A percentile compares a stretch with the other conserved stretches of the same genome.
These are phyloP conservation scores for Monosporascus sp. DNA, from an alignment of 2,329 filamentous ascomycete genomes.

Conservation along the genomic window DNA sequence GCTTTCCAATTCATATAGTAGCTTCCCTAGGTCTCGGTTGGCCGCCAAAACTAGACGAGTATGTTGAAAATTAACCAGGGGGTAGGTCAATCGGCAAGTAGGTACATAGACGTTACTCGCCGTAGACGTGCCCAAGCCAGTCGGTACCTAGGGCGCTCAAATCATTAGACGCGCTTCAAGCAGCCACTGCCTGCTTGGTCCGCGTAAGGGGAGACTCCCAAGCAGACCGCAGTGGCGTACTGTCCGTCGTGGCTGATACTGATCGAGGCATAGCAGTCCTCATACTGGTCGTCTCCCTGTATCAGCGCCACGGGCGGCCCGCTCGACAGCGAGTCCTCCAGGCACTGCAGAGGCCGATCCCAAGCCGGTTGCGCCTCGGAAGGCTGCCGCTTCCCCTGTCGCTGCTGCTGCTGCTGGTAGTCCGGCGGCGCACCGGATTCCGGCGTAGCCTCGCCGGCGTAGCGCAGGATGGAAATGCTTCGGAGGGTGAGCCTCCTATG, in stretches of 20 bases:
- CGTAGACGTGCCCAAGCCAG: too few species aligned
- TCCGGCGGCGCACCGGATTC: constrained; percentile 10
- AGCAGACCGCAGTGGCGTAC: constrained; percentile 68
- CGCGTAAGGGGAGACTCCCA: constrained; percentile 34
- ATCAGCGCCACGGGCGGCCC: constrained; percentile 43
- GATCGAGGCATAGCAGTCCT: constrained; percentile 55
- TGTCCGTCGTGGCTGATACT: constrained; percentile 86
- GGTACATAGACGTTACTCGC: background rate
- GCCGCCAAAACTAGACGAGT: too few species aligned
- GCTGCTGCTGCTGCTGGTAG: constrained; percentile 3
- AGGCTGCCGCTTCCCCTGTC: too few species aligned
- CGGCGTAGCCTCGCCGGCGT: background rate
- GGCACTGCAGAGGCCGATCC: too few species aligned
- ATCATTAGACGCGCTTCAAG: too few species aligned
- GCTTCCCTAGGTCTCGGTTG: too few species aligned
- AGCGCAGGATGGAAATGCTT: constrained; percentile 44
- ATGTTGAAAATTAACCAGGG: too few species aligned
- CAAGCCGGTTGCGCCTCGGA: too few species aligned
- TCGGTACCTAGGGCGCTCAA: background rate
- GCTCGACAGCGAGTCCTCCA: constrained; percentile 17
- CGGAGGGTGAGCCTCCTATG: constrained; percentile 56
- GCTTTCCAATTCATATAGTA: too few species aligned
- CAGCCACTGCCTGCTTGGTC: background rate
- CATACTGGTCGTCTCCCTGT: constrained; percentile 20
- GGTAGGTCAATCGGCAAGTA: background rate